phyloP scores from a whole-genome alignment of 306 rosid genomes.

The Casuarina glauca region DNA sequence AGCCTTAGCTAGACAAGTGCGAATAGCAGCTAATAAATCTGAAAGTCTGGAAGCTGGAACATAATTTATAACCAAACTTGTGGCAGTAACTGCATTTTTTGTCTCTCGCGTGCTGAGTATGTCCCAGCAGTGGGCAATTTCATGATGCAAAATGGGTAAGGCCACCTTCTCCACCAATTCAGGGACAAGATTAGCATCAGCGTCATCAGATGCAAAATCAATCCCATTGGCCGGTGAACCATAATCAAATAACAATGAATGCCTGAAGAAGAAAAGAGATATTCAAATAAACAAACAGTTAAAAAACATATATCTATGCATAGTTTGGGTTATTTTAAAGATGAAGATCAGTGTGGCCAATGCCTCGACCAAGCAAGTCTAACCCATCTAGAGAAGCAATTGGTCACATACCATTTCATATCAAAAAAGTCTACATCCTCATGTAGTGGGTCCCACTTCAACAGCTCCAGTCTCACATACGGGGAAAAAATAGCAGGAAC shows the following conservation, averaged over 20 bases:
- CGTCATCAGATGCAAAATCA: conserved; percentile 62
- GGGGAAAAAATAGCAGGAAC: conserved; percentile 89
- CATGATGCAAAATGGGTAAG: conserved; percentile 84
- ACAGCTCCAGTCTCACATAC: conserved; percentile 86
- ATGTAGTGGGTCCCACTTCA: conserved; percentile 94
- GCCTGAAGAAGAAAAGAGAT: conserved; percentile 49
- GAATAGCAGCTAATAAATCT: conserved; percentile 68
- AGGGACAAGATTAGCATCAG: conserved; percentile 89
- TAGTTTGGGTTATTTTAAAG: background rate
- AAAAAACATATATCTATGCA: conserved; percentile 6
- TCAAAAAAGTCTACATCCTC: conserved; percentile 75
- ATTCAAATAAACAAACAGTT: background rate
- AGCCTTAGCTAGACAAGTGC: conserved; percentile 76
- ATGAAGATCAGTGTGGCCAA: background rate
- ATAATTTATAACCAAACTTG: conserved; percentile 75
- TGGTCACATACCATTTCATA: conserved; percentile 76
- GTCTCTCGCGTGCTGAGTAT: conserved; percentile 82
- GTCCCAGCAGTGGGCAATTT: conserved; percentile 88
- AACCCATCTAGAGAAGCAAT: conserved; percentile 15
- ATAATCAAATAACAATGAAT: conserved; percentile 66
- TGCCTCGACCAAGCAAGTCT: conserved; percentile 3
- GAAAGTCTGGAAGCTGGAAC: conserved; percentile 81
- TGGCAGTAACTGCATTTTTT: conserved; percentile 68
- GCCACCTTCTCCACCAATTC: conserved; percentile 91
- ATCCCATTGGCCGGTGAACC: conserved; percentile 70